Base-by-base conservation (phyloP, 2,329 filamentous ascomycete species). In the Trematosphaeria pertusa region DNA sequence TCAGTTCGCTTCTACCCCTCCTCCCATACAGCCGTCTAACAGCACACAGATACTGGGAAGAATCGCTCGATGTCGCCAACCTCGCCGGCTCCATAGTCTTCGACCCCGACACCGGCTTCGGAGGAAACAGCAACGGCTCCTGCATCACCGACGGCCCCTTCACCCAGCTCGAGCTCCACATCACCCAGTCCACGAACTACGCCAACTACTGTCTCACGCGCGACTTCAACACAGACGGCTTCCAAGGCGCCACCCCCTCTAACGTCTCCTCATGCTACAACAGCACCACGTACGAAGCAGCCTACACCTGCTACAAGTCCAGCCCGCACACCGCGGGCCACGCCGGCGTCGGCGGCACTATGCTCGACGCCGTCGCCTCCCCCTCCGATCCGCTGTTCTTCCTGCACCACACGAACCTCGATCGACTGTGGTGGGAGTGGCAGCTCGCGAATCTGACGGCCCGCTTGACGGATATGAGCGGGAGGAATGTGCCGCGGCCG, bases 391-490 rank as follows among this genome's bases (percentile, higher is more conserved):
- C 54, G 3, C 14, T 64, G 21, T 78, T 78, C 59, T 77, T 67
- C 57, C 62, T 74, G 19, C 74, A 77, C 53, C 42, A 45, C 24
- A 39, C 17, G 3, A 26, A 11, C 28, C 69, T 78, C 21, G 75
- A 78, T 52, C 64, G 72, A 3, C 54, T 71, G 2, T 78, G 67
- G 65, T 75, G 72, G 72, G 70, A 73, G 15, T 78, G 75, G 75
- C 74, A 78, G 61, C 71, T 67, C 35, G 50, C 71, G 24, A 61
- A 75, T 28, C 18, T 48, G 15, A 12, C 45, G 1, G 17, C 36
- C 6, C 35, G 49, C 5, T 26, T 45, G n/a, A 45, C 36, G 7
- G 49, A 48, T 26, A 48, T 48, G 30, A 21, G 28, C 6, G 49
- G 49, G 8, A 30, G 22, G 3, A 48, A 52, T 19, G 40, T 48